Evolutionary conservation across 352 stramenopile genomes (phyloP).

Genomic region (Pilasporangium apinafurcum): DNA sequence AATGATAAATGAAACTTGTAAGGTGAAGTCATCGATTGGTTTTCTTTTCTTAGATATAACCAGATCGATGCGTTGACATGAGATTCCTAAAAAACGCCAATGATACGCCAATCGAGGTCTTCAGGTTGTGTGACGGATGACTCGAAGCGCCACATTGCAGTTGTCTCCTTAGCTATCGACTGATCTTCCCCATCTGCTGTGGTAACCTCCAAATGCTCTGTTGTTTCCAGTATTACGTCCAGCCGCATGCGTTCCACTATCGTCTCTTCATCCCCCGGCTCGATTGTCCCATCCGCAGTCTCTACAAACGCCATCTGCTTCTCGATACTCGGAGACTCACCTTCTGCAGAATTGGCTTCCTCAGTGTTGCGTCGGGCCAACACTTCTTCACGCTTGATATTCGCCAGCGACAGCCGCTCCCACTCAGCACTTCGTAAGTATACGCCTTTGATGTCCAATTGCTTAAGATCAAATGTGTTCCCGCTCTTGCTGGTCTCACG

Average conservation of each 20-base stretch:
- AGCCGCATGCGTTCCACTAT: constrained; percentile 34
- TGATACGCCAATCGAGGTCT: constrained; percentile 62
- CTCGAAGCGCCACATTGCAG: constrained; percentile 42
- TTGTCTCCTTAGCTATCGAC: constrained; percentile 18
- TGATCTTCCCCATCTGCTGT: constrained; percentile 17
- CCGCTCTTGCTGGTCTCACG: constrained; percentile 36
- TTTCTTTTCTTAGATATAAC: too few relatives aligned
- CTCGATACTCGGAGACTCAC: too few relatives aligned
- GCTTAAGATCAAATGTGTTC: constrained; percentile 35
- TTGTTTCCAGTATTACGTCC: constrained; percentile 29
- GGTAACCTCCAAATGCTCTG: constrained; percentile 33
- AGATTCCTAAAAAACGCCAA: constrained; percentile 15
- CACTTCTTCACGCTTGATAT: constrained; percentile 33
- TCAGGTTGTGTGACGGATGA: constrained; percentile 46
- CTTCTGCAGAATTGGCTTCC: constrained; percentile 1
- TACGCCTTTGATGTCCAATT: constrained; percentile 46
- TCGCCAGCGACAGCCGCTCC: constrained; percentile 34
- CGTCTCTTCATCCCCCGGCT: constrained; percentile 14
- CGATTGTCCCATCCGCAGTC: constrained; percentile 10
- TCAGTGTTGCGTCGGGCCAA: constrained; percentile 2
- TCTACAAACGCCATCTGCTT: constrained; percentile 3
- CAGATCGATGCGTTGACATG: too few relatives aligned
- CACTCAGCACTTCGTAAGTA: constrained; percentile 37
- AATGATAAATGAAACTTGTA: too few relatives aligned
- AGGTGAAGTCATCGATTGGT: too few relatives aligned